Percentiles rank a stretch among this genome's conserved stretches.
Evolutionary conservation across 139 green algal species (phyloP).

Genomic region (Haematococcus sp.): DNA sequence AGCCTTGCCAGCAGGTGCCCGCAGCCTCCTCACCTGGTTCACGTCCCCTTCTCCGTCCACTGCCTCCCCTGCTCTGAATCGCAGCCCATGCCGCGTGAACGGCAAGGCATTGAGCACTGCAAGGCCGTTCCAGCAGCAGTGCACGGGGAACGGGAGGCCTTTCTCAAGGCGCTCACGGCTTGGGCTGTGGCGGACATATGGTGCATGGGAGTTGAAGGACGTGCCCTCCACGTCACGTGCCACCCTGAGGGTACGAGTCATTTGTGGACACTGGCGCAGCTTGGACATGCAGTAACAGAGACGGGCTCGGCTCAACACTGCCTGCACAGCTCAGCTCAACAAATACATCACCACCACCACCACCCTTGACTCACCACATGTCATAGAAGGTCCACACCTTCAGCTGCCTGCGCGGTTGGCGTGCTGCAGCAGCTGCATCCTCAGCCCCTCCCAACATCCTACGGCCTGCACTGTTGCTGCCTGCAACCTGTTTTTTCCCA

Average conservation of each 20-base stretch:
- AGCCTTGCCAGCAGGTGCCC: too few relatives aligned
- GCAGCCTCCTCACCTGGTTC: too few relatives aligned
- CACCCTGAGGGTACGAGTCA: conserved; percentile 17
- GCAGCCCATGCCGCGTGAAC: conserved; percentile 19
- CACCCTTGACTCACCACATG: conserved; percentile 41
- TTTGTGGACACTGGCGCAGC: too few relatives aligned
- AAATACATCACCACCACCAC: too few relatives aligned
- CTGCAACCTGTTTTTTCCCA: too few relatives aligned
- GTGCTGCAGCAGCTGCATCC: background rate
- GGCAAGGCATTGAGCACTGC: conserved; percentile 45
- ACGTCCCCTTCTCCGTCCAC: background rate
- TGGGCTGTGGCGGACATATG: conserved; percentile 20
- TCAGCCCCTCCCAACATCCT: too few relatives aligned
- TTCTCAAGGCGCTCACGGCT: conserved; percentile 15
- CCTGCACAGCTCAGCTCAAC: too few relatives aligned
- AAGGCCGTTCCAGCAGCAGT: conserved; percentile 70
- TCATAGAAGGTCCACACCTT: conserved; percentile 29
- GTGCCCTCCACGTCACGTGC: conserved; percentile 40
- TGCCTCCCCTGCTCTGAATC: conserved; percentile 26
- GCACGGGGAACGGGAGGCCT: conserved; percentile 45
- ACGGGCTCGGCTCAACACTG: too few relatives aligned
- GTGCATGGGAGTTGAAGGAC: conserved; percentile 29
- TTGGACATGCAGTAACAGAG: too few relatives aligned
- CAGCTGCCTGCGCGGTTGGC: background rate
- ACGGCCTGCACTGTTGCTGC: too few relatives aligned